Evolutionary conservation across 352 stramenopile genomes (phyloP).

Genomic region (Globisporangium perplexum): DNA sequence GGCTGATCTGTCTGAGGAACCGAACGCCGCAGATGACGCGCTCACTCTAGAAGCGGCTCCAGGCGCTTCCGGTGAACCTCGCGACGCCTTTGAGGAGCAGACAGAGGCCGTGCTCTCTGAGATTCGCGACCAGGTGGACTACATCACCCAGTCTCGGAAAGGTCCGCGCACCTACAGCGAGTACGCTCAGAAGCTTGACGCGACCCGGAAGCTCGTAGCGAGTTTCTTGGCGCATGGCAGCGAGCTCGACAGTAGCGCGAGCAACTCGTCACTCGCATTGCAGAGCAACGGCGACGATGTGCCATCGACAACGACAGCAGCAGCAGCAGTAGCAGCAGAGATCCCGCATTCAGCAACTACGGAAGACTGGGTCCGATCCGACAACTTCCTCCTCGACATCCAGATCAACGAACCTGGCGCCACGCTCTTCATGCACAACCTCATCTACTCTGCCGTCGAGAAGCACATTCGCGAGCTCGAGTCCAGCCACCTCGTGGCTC

Average conservation of each 20-base stretch:
- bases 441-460: constrained; percentile 48
- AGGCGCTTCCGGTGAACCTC: neutral
- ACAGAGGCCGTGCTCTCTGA: neutral
- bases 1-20: neutral
- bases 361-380: constrained; percentile 21
- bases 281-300: neutral
- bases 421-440: constrained; percentile 49
- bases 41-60: neutral
- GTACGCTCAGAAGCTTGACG: constrained; percentile 21
- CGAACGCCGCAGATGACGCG: neutral
- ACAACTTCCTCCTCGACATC: constrained; percentile 60
- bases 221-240: constrained; percentile 17
- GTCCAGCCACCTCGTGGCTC: constrained; percentile 52
- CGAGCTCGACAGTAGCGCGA: neutral
- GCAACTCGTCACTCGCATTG: neutral
- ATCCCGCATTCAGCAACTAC: neutral
- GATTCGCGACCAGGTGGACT: constrained; percentile 4
- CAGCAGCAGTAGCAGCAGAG: no score
- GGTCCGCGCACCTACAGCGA: constrained; percentile 19
- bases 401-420: constrained; percentile 35
- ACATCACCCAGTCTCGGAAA: constrained; percentile 3
- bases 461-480: constrained; percentile 64
- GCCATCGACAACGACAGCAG: neutral
- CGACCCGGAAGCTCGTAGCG: constrained; percentile 18
- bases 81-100: neutral